A percentile compares a stretch with the other conserved stretches of the same genome.
phyloP scores from a whole-genome alignment of 2,329 filamentous ascomycete genomes.

The Rhinocladiella mackenziei region DNA sequence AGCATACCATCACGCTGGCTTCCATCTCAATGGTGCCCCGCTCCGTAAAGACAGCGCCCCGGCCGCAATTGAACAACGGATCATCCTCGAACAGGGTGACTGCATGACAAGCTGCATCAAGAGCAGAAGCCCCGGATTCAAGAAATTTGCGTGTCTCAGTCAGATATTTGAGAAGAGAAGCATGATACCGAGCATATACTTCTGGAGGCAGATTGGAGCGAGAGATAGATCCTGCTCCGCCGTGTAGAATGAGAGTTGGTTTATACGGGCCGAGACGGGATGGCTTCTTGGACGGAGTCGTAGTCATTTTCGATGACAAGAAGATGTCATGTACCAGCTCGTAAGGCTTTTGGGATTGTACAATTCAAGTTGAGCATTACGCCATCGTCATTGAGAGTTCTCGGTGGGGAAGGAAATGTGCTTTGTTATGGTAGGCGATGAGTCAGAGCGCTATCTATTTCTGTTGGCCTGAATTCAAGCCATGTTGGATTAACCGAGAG shows the following conservation, averaged over 20 bases:
- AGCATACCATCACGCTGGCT: conserved; percentile 78
- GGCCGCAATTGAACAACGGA: conserved; percentile 76
- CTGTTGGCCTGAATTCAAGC: too few relatives aligned
- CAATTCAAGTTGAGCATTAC: conserved; percentile 9
- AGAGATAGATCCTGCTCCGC: conserved; percentile 67
- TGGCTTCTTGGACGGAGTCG: conserved; percentile 7
- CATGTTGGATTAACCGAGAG: too few relatives aligned
- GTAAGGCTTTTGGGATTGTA: conserved; percentile 2
- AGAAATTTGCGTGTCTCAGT: conserved; percentile 43
- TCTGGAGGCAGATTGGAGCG: conserved; percentile 56
- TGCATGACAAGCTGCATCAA: conserved; percentile 71
- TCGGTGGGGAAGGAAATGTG: too few relatives aligned
- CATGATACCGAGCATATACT: conserved; percentile 56
- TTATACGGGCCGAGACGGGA: conserved; percentile 33
- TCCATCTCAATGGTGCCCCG: conserved; percentile 82
- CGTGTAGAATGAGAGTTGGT: conserved; percentile 66
- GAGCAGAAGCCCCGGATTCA: conserved; percentile 47
- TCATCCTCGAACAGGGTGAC: conserved; percentile 74
- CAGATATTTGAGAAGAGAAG: conserved; percentile 60
- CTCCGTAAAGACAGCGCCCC: conserved; percentile 80
- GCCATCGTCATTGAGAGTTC: conserved; percentile 13
- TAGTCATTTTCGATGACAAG: conserved; percentile 1
- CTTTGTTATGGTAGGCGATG: too few relatives aligned
- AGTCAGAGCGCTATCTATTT: too few relatives aligned
- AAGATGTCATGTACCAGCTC: conserved; percentile 4